Conservation (phyloP, 2,329 filamentous ascomycete species). For the Neofusicoccum parvum region DNA sequence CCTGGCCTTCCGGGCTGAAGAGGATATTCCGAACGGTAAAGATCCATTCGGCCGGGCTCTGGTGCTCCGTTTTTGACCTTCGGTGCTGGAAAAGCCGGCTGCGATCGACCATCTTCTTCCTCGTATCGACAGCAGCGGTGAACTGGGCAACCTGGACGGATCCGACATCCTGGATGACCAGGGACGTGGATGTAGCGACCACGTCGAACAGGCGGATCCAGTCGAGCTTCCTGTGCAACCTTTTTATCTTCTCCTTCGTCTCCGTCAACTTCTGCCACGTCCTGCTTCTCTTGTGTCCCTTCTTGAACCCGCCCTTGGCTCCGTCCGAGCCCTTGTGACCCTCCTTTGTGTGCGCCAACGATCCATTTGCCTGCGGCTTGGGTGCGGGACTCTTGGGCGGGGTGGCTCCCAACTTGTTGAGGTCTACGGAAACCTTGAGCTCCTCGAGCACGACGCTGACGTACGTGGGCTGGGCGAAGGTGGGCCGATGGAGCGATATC, state of each 20-base stretch:
- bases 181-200: slow-evolving; percentile 75
- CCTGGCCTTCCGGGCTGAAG: slow-evolving; percentile 81
- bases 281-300: slow-evolving; percentile 57
- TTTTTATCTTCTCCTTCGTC: slow-evolving; percentile 83
- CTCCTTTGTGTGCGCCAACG: background rate
- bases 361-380: slow-evolving; percentile 2
- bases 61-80: slow-evolving; percentile 56
- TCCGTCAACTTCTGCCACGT: slow-evolving; percentile 80
- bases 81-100: slow-evolving; percentile 82
- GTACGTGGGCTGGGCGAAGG: slow-evolving; percentile 97
- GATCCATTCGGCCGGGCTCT: slow-evolving; percentile 88
- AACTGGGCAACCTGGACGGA: slow-evolving; percentile 82
- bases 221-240: slow-evolving; percentile 79
- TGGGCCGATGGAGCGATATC: slow-evolving; percentile 85
- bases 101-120: slow-evolving; percentile 87
- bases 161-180: slow-evolving; percentile 79
- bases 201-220: slow-evolving; percentile 91
- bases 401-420: slow-evolving; percentile 59
- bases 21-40: slow-evolving; percentile 81
- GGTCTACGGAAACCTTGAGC: slow-evolving; percentile 79
- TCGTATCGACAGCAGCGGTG: slow-evolving; percentile 84
- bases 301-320: slow-evolving; percentile 27
- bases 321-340: slow-evolving; percentile 35
- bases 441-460: slow-evolving; percentile 87
- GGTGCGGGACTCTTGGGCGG: slow-evolving; percentile 25